phyloP scores from a whole-genome alignment of 768 basidiomycete species.

The Candolleomyces aberdarensis region DNA sequence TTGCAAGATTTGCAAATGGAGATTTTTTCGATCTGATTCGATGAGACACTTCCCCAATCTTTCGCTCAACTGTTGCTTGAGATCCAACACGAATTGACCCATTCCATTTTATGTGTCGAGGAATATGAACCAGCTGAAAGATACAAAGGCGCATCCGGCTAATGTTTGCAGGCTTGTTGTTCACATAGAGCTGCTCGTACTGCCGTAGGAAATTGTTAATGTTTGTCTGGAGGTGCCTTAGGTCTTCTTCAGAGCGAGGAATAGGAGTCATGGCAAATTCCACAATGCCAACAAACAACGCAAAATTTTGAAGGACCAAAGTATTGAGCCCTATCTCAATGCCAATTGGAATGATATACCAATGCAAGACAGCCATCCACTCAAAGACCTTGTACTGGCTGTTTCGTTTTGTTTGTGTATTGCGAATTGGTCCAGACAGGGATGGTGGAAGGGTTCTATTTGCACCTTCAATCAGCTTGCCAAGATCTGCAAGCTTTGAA shows the following conservation, averaged over 20 bases:
- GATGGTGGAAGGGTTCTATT: slow-evolving; percentile 26
- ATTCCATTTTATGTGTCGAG: not conserved
- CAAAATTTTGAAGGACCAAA: slow-evolving; percentile 21
- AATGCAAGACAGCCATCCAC: slow-evolving; percentile 33
- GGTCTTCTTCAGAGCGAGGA: not conserved
- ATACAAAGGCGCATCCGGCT: not conserved
- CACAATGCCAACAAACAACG: slow-evolving; percentile 19
- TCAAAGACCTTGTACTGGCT: slow-evolving; percentile 33
- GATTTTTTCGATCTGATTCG: not conserved
- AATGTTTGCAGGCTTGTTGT: not conserved
- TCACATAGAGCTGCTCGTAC: not conserved
- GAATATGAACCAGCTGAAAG: not conserved
- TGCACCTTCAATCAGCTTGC: slow-evolving; percentile 11
- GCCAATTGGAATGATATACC: slow-evolving; percentile 31
- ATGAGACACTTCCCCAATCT: not conserved
- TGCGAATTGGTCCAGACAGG: slow-evolving; percentile 25
- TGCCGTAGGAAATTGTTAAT: not conserved
- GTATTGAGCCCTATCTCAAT: slow-evolving; percentile 23
- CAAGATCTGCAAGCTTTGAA: slow-evolving; percentile 10
- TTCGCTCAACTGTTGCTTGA: not conserved
- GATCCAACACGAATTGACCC: not conserved
- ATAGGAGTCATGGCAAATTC: slow-evolving; percentile 25
- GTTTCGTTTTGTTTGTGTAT: slow-evolving; percentile 27
- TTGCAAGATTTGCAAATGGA: not conserved
- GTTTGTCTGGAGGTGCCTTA: not conserved